Evolutionary conservation across 805 yeast species (phyloP), one percentile per base, ranked within the genome.

Genomic region (Candida hispaniensis): DNA sequence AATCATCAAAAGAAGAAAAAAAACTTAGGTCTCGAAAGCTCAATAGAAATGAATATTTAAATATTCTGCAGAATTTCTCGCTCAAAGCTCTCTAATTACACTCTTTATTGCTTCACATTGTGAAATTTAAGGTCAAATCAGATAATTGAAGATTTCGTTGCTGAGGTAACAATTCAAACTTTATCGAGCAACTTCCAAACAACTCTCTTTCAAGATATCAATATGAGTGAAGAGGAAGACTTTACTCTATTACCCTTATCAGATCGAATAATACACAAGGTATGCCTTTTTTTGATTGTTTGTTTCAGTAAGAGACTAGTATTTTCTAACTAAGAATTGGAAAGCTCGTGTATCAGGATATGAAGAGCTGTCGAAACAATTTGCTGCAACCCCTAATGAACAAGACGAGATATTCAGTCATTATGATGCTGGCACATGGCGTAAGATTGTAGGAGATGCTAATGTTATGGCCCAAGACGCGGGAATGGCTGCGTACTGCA

Each of bases 391-490:
- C 1, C 63, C 73, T 3, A 62, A 64, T 42, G 75, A 69, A 39
- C 52, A 63, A n/a, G 82, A 73, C 44, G 64, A 58, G 2, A 64
- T 74, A 30, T 75, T 79, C 47, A 55, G 55, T 14, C 60, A 60
- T 3, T 72, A 68, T 49, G 67, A 63, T 38, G 77, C 83, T 0
- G 75, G 70, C 7, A 34, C 67, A 2, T 61, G 75, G 47, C 73
- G 69, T 45, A 63, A 64, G 44, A 66, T 76, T 24, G 75, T 79
- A 6, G 63, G 71, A 3, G 98, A 91, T 52, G 54, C 77, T 18
- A 91, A 91, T 51, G 95, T 85, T 12, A 91, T 79, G 11, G 94
- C 97, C 0, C 94, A 85, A 44, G 97, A 91, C 49, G 61, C 77
- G 2, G 97, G 82, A 4, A 60, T 83, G 13, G 52, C 59, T 3